Base-by-base conservation (phyloP, 148 eudicot genomes). In the Heliosperma pusillum region DNA sequence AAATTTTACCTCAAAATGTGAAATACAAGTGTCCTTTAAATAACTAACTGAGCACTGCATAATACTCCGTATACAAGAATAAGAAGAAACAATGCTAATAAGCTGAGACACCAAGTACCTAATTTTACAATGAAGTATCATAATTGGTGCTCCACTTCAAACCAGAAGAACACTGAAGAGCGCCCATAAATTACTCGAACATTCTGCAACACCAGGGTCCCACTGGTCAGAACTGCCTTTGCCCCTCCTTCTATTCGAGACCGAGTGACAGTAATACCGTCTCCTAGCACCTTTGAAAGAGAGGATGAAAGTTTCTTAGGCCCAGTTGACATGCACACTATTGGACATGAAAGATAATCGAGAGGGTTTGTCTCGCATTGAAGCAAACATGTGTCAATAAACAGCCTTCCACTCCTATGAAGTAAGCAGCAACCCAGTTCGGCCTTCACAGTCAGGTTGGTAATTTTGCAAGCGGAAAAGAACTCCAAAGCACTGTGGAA, bases 341-440 rank as follows among this genome's bases (percentile, higher is more conserved):
- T 95, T 24, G 98, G 92, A 82, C 88, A 86, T 22, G 98, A 95
- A 22, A 95, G 96, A 83, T 86, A 90, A 85, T 95, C 98, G 55
- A 95, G 69, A 17, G 97, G 96, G 72, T 89, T 81, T 13, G 97
- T 84, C 83, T 95, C 97, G 56, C 98, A 95, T 74, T 90, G 98
- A 29, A 95, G 93, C 52, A 90, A 77, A 75, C 98, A 95, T 16
- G 88, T 86, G 61, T 95, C 98, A 33, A 95, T 89, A 0, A 88
- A 92, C 75, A 95, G 80, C 85, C 91, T 87, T 63, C 98, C 98
- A 27, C 96, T 90, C 73, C 98, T 78, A 76, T 95, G 97, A 73
- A 95, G 97, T 86, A 95, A 84, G 80, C 98, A 95, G 82, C 97
- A 95, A 58, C 98, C 98, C 4, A 95, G 88, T 80, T 92, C 97